Evolutionary conservation across 1,284 basidiomycete species (phyloP).

Genomic region (Pseudozyma sp.): DNA sequence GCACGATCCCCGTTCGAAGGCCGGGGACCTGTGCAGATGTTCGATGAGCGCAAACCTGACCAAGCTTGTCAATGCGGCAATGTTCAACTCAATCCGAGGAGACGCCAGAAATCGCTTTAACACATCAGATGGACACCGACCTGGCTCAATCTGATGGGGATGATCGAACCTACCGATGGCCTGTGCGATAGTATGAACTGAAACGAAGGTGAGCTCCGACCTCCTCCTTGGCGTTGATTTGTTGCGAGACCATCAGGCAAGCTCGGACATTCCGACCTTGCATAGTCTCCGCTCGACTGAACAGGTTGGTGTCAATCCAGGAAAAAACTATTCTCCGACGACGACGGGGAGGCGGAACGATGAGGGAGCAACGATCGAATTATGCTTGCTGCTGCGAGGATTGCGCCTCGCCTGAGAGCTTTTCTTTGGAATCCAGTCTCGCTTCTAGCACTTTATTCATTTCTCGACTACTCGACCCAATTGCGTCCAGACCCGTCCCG

Average conservation of each 20-base stretch:
- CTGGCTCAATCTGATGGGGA: too few relatives aligned
- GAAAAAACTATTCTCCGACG: neutral
- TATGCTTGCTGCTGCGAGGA: constrained; percentile 6
- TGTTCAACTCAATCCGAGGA: too few relatives aligned
- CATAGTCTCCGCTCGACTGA: neutral
- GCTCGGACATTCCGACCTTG: constrained; percentile 6
- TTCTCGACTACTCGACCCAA: neutral
- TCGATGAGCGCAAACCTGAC: too few relatives aligned
- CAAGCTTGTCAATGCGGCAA: too few relatives aligned
- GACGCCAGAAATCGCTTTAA: too few relatives aligned
- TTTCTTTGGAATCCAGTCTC: constrained; percentile 1
- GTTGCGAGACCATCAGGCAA: neutral
- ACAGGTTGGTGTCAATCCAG: neutral
- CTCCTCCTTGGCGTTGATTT: neutral
- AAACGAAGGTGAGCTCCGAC: neutral
- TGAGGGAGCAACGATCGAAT: constrained; percentile 1
- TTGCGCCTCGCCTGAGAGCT: neutral
- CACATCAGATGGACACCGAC: too few relatives aligned
- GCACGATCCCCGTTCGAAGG: too few relatives aligned
- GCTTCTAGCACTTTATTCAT: neutral
- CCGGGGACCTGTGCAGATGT: too few relatives aligned
- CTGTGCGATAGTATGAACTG: neutral
- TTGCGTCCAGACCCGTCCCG: neutral
- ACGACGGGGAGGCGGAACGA: neutral
- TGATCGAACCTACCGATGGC: neutral